Evolutionary conservation across 805 yeast genomes (phyloP).

Genomic region (Saitoella complicata): DNA sequence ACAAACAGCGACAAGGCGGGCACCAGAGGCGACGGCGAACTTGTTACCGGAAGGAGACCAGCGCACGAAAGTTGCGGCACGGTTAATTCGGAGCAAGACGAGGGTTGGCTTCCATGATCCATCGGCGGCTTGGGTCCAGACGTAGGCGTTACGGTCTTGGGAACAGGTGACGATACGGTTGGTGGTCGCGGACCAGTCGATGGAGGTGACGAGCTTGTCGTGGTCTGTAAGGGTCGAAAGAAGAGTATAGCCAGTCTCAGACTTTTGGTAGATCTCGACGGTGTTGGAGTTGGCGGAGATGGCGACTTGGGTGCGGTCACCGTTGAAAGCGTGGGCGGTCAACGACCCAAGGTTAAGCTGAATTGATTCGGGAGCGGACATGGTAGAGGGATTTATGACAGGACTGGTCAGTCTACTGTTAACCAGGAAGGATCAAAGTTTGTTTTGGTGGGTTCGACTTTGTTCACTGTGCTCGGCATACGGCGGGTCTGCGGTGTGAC

Average conservation of each 20-base stretch:
- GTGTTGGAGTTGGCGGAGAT: neutral
- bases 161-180: conserved; percentile 93
- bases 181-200: conserved; percentile 63
- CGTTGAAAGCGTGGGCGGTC: neutral
- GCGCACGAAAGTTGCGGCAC: conserved; percentile 85
- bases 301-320: neutral
- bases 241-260: conserved; percentile 33
- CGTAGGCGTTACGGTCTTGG: conserved; percentile 93
- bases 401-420: neutral
- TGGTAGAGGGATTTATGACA: neutral
- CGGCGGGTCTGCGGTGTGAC: too few species aligned
- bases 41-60: conserved; percentile 95
- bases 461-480: too few species aligned
- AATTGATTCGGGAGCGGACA: neutral
- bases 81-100: conserved; percentile 77
- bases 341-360: neutral
- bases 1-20: conserved; percentile 85
- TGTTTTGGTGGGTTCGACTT: too few species aligned
- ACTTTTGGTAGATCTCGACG: neutral
- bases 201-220: conserved; percentile 86
- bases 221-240: conserved; percentile 62
- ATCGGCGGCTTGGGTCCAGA: conserved; percentile 67
- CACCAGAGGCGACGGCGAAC: conserved; percentile 95
- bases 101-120: conserved; percentile 68
- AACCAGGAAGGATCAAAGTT: too few species aligned